phyloP scores from a whole-genome alignment of 768 basidiomycete genomes.

The Boletus subparvulus region DNA sequence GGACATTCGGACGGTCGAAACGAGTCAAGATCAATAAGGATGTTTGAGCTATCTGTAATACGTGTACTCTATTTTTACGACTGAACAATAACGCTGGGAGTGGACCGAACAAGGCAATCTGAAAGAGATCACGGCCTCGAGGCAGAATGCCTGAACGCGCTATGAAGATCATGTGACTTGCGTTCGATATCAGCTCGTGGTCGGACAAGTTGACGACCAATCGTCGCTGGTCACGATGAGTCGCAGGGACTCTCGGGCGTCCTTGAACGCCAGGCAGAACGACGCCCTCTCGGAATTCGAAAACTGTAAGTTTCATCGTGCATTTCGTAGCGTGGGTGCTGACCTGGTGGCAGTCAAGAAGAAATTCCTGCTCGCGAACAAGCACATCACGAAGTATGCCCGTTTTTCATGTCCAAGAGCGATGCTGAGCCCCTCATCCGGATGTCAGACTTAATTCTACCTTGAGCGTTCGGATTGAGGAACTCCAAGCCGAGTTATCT shows the following conservation, averaged over 20 bases:
- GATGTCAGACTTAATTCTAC: slow-evolving; percentile 74
- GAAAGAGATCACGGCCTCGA: slow-evolving; percentile 31
- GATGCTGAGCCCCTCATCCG: slow-evolving; percentile 7
- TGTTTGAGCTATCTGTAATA: slow-evolving; percentile 8
- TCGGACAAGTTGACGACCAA: slow-evolving; percentile 19
- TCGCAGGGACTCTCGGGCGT: slow-evolving; percentile 39
- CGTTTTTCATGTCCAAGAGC: not conserved
- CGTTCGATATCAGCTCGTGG: slow-evolving; percentile 38
- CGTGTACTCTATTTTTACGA: slow-evolving; percentile 25
- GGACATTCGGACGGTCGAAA: slow-evolving; percentile 38
- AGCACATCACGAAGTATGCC: slow-evolving; percentile 84
- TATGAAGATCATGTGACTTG: slow-evolving; percentile 30
- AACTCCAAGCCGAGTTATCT: slow-evolving; percentile 80
- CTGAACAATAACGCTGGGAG: slow-evolving; percentile 12
- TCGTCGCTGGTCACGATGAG: slow-evolving; percentile 32
- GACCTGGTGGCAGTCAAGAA: slow-evolving; percentile 71
- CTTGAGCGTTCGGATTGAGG: slow-evolving; percentile 79
- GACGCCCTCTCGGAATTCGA: slow-evolving; percentile 84
- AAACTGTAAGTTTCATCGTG: slow-evolving; percentile 56
- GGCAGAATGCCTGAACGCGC: slow-evolving; percentile 23
- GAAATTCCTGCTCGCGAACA: slow-evolving; percentile 88
- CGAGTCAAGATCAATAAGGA: slow-evolving; percentile 18
- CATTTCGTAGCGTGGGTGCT: slow-evolving; percentile 1
- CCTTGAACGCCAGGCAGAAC: slow-evolving; percentile 64
- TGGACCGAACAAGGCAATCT: slow-evolving; percentile 24